These are phyloP conservation scores for Angomonas desouzai DNA, from an alignment of 208 protist genomes.

Conservation along the genomic window DNA sequence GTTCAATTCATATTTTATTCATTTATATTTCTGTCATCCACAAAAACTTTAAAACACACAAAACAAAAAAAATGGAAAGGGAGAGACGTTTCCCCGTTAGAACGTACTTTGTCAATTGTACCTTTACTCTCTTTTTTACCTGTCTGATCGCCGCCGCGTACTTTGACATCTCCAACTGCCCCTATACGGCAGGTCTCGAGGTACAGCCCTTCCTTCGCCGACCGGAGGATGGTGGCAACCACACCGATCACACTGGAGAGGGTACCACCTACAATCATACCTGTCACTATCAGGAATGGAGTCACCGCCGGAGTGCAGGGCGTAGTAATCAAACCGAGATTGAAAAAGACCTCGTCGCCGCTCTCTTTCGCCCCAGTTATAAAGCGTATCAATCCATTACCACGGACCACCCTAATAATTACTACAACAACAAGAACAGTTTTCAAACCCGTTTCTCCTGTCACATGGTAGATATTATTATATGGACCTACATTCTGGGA, in stretches of 20 bases:
- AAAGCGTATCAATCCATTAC: neutral
- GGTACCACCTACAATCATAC: neutral
- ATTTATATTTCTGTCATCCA: too few species aligned
- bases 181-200: constrained; percentile 27
- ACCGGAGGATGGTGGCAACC: neutral
- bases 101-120: constrained; percentile 57
- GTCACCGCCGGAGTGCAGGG: too few species aligned
- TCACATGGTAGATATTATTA: constrained; percentile 58
- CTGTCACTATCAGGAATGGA: neutral
- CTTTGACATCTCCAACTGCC: constrained; percentile 64
- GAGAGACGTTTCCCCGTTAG: constrained; percentile 29
- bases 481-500: constrained; percentile 58
- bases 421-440: neutral
- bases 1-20: too few species aligned
- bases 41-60: too few species aligned
- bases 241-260: too few species aligned
- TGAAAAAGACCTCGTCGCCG: neutral
- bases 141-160: constrained; percentile 46
- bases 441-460: constrained; percentile 35
- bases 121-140: constrained; percentile 40
- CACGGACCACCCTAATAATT: neutral
- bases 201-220: neutral
- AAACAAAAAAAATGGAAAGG: constrained; percentile 13
- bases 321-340: neutral
- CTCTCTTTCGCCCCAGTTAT: neutral